A percentile compares a stretch with the other conserved stretches of the same genome.
Conservation (phyloP, 441 rosid species). For the Manihot esculenta region DNA sequence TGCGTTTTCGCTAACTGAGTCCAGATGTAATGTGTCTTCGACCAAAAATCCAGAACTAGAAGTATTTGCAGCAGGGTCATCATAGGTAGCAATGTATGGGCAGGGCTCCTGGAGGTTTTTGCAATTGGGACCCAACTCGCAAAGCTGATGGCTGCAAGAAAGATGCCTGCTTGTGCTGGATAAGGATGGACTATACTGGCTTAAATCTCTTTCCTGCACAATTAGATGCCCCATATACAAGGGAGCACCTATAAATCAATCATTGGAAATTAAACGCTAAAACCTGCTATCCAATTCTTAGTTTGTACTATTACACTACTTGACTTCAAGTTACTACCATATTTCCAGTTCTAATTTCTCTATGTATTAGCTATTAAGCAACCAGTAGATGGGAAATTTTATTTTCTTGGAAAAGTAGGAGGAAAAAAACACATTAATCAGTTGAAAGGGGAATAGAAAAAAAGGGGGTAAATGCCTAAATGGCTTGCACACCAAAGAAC, state of each 20-base stretch:
- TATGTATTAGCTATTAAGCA: too few relatives aligned
- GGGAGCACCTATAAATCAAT: constrained; percentile 97
- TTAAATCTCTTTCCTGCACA: constrained; percentile 83
- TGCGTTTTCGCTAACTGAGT: constrained; percentile 35
- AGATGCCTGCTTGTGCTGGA: constrained; percentile 65
- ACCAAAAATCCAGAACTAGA: constrained; percentile 76
- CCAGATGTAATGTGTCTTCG: constrained; percentile 59
- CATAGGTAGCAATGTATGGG: constrained; percentile 52
- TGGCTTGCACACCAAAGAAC: constrained; percentile 51
- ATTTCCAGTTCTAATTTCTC: neutral
- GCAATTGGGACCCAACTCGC: constrained; percentile 54
- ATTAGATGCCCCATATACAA: constrained; percentile 75
- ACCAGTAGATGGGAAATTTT: neutral
- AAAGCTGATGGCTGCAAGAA: constrained; percentile 61
- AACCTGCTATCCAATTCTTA: constrained; percentile 36
- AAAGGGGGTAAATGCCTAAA: too few relatives aligned
- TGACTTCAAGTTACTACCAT: neutral
- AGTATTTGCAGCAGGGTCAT: constrained; percentile 45
- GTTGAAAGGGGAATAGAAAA: neutral
- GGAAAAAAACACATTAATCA: neutral
- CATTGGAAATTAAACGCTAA: constrained; percentile 56
- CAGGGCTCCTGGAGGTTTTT: constrained; percentile 58
- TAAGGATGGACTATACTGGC: constrained; percentile 61
- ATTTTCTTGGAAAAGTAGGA: too few relatives aligned
- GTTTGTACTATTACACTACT: neutral